Evolutionary conservation across 2,329 filamentous ascomycete genomes (phyloP).

Genomic region (Curvularia verruculosa): DNA sequence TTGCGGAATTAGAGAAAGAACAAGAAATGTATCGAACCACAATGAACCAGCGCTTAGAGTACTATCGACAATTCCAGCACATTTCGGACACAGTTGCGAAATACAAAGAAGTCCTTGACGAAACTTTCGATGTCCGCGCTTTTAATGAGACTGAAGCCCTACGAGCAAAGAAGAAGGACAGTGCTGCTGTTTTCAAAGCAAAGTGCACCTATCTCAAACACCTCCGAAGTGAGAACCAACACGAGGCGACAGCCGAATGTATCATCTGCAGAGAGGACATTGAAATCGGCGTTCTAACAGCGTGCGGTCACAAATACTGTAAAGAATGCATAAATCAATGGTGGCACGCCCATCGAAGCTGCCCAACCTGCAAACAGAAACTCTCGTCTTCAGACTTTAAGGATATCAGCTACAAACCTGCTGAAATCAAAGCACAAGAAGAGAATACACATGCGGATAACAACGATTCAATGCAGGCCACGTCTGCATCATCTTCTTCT

Average conservation of each 20-base stretch:
- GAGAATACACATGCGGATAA: slow-evolving; percentile 50
- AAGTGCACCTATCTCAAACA: slow-evolving; percentile 78
- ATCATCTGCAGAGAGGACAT: slow-evolving; percentile 84
- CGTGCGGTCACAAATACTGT: slow-evolving; percentile 88
- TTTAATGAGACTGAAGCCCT: slow-evolving; percentile 50
- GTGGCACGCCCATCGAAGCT: slow-evolving; percentile 76
- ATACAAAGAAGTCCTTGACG: slow-evolving; percentile 68
- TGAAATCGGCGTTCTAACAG: slow-evolving; percentile 78
- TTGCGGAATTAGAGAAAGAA: slow-evolving; percentile 67
- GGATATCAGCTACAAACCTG: slow-evolving; percentile 81
- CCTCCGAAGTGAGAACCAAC: slow-evolving; percentile 65
- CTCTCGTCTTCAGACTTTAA: slow-evolving; percentile 74
- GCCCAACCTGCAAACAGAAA: slow-evolving; percentile 80
- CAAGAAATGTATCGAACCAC: slow-evolving; percentile 75
- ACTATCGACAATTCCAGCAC: slow-evolving; percentile 86
- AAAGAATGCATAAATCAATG: slow-evolving; percentile 83
- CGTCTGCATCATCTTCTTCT: not conserved
- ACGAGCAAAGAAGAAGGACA: slow-evolving; percentile 62
- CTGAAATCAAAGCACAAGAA: slow-evolving; percentile 71
- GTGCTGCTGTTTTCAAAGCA: slow-evolving; percentile 67
- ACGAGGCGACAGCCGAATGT: slow-evolving; percentile 67
- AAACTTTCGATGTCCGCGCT: slow-evolving; percentile 60
- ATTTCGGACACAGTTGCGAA: slow-evolving; percentile 87
- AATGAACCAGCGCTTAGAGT: slow-evolving; percentile 87
- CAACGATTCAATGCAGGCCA: slow-evolving; percentile 22